These are phyloP conservation scores for Saturnispora hagleri DNA, from an alignment of 805 yeast species.

Conservation along the genomic window DNA sequence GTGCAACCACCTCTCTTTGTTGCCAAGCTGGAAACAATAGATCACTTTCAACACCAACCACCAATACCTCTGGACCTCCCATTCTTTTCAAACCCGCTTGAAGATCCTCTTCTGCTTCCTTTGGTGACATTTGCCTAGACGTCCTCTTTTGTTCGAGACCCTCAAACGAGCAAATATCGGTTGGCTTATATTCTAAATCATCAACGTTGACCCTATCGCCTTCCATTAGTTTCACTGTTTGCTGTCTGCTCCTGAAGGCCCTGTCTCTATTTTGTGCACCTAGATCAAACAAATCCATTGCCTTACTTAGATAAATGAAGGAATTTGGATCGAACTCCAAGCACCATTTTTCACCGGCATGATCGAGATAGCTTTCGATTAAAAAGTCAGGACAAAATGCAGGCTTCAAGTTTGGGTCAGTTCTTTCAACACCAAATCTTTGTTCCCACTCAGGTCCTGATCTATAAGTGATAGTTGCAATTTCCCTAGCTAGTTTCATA, in stretches of 20 bases:
- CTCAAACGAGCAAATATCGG: constrained; percentile 31
- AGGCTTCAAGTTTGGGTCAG: constrained; percentile 69
- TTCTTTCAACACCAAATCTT: constrained; percentile 80
- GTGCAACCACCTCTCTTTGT: constrained; percentile 69
- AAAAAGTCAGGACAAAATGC: constrained; percentile 90
- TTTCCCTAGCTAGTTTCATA: constrained; percentile 88
- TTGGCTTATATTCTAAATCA: constrained; percentile 23
- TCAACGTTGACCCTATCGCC: constrained; percentile 20
- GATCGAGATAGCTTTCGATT: constrained; percentile 88
- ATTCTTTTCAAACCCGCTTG: constrained; percentile 54
- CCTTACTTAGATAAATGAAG: constrained; percentile 76
- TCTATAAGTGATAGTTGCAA: constrained; percentile 88
- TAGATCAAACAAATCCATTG: constrained; percentile 89
- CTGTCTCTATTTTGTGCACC: constrained; percentile 39
- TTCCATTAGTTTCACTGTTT: constrained; percentile 27
- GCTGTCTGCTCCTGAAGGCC: constrained; percentile 34
- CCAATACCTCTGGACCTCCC: constrained; percentile 56
- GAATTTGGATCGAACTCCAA: constrained; percentile 88
- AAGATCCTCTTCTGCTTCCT: constrained; percentile 54
- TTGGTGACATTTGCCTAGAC: constrained; percentile 35
- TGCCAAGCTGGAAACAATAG: constrained; percentile 92
- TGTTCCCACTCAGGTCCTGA: constrained; percentile 98
- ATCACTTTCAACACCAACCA: constrained; percentile 90
- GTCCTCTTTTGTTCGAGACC: constrained; percentile 48
- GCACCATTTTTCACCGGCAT: constrained; percentile 91